phyloP scores from a whole-genome alignment of 768 basidiomycete genomes.

The Agrocybe chaxingu region DNA sequence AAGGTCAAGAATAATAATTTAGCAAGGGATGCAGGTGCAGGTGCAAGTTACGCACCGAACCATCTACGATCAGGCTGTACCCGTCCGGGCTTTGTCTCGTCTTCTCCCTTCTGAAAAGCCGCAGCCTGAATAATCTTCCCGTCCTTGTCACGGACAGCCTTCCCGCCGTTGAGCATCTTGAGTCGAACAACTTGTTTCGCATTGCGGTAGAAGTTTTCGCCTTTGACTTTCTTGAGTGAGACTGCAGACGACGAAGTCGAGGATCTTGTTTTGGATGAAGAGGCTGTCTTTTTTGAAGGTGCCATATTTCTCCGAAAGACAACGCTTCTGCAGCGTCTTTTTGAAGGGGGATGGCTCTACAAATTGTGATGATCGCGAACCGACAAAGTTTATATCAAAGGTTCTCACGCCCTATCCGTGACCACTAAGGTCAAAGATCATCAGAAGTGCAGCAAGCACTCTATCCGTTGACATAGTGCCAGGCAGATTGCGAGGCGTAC shows the following conservation, averaged over 20 bases:
- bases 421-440: too few relatives aligned
- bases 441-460: too few relatives aligned
- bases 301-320: conserved; percentile 29
- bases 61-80: conserved; percentile 95
- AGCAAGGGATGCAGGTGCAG: background rate
- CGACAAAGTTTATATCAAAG: too few relatives aligned
- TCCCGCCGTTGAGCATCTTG: conserved; percentile 92
- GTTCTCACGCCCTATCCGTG: too few relatives aligned
- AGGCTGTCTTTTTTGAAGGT: conserved; percentile 32
- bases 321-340: too few relatives aligned
- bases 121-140: conserved; percentile 94
- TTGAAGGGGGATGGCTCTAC: too few relatives aligned
- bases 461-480: too few relatives aligned
- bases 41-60: conserved; percentile 73
- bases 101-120: conserved; percentile 94
- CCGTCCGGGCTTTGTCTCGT: conserved; percentile 83
- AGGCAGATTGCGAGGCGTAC: background rate
- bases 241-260: conserved; percentile 46
- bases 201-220: conserved; percentile 98
- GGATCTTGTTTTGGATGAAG: conserved; percentile 39
- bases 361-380: too few relatives aligned
- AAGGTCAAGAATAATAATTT: background rate
- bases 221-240: conserved; percentile 72
- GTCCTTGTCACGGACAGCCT: conserved; percentile 84
- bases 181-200: conserved; percentile 81